These are phyloP conservation scores for Microsporum canis DNA, from an alignment of 2,329 filamentous ascomycete species.

Conservation along the genomic window DNA sequence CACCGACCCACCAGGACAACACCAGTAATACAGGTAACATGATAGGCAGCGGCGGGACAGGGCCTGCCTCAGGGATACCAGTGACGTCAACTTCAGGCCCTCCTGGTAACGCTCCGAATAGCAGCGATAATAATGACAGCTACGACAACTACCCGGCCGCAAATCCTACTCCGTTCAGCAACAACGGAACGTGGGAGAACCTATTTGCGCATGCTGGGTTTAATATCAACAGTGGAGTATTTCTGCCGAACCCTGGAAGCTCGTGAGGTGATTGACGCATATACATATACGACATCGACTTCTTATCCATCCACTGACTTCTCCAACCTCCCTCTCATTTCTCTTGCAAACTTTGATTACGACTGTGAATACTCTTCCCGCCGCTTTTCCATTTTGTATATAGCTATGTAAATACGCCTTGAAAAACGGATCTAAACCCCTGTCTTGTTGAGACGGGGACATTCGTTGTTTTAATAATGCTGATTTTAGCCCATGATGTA, in stretches of 20 bases:
- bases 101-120: background rate
- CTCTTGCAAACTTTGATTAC: background rate
- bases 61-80: background rate
- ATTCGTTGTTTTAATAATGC: background rate
- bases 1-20: background rate
- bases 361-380: background rate
- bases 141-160: background rate
- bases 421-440: background rate
- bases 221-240: constrained; percentile 17
- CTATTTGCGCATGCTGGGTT: constrained; percentile 18
- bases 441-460: background rate
- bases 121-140: background rate
- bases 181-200: constrained; percentile 15
- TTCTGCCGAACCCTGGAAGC: constrained; percentile 12
- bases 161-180: constrained; percentile 8
- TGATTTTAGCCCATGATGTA: background rate
- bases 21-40: background rate
- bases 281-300: background rate
- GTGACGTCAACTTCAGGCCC: background rate
- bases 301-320: background rate
- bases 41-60: background rate
- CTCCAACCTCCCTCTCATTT: background rate
- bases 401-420: background rate
- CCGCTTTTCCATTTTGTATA: background rate
- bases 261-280: background rate